These are phyloP conservation scores for Aspergillus affinis DNA, from an alignment of 495 filamentous ascomycete species.

Conservation along the genomic window DNA sequence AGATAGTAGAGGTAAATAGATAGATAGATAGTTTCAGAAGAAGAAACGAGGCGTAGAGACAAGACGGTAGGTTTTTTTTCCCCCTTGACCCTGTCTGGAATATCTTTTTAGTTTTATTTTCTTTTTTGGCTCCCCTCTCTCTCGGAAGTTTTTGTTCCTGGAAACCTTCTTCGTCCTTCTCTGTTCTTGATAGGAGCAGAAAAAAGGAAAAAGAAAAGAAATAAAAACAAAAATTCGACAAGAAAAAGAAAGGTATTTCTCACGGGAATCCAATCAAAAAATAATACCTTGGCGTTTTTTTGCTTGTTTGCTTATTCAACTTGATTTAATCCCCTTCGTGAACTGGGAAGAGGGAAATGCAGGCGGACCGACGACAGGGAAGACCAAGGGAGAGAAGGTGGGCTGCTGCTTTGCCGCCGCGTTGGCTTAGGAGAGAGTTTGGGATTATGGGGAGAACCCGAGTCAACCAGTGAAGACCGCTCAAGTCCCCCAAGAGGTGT, in stretches of 20 bases:
- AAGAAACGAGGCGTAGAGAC: slow-evolving; percentile 9
- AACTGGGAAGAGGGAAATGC: slow-evolving; percentile 26
- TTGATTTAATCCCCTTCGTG: neutral
- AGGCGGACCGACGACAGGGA: slow-evolving; percentile 24
- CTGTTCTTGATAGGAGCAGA: slow-evolving; percentile 5
- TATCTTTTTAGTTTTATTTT: slow-evolving; percentile 11
- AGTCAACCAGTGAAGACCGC: slow-evolving; percentile 16
- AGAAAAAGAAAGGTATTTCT: neutral
- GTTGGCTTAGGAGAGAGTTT: neutral
- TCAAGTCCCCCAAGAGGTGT: neutral
- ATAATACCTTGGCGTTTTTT: slow-evolving; percentile 10
- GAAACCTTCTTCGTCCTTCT: slow-evolving; percentile 16
- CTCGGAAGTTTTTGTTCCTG: slow-evolving; percentile 27
- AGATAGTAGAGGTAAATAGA: no score
- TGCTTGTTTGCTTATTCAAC: slow-evolving; percentile 21
- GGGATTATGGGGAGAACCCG: slow-evolving; percentile 1
- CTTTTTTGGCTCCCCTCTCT: slow-evolving; percentile 15
- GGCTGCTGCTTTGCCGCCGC: slow-evolving; percentile 6
- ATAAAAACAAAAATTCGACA: neutral
- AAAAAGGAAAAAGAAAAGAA: slow-evolving; percentile 8
- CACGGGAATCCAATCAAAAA: neutral
- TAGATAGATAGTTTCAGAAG: slow-evolving; percentile 18
- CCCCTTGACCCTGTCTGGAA: slow-evolving; percentile 9
- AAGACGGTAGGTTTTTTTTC: no score
- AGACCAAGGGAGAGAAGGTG: slow-evolving; percentile 21